Evolutionary conservation across 2,329 filamentous ascomycete genomes (phyloP).

Genomic region (Malbranchea zuffiana): DNA sequence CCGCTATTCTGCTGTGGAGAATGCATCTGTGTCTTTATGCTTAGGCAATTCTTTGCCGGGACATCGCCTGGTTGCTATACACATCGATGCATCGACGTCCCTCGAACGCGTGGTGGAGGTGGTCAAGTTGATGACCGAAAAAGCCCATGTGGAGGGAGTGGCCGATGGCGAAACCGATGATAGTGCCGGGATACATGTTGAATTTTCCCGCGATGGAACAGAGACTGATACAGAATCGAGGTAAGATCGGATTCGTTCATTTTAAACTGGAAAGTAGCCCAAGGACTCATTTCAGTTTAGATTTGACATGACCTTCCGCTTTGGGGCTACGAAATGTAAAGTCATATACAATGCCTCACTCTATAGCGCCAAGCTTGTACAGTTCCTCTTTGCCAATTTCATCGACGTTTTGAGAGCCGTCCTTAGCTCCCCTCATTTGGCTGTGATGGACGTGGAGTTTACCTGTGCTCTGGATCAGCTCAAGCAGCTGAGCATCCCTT

Average conservation of each 20-base stretch:
- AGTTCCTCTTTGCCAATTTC: constrained; percentile 1
- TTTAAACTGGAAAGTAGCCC: background rate
- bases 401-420: constrained; percentile 1
- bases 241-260: background rate
- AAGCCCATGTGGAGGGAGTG: background rate
- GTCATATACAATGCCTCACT: background rate
- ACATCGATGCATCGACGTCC: background rate
- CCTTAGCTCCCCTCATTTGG: background rate
- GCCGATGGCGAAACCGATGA: background rate
- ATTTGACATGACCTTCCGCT: constrained; percentile 1
- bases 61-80: background rate
- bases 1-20: no score
- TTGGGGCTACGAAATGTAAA: background rate
- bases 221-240: background rate
- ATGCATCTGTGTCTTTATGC: no score
- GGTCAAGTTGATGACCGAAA: background rate
- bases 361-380: background rate
- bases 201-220: background rate
- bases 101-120: background rate
- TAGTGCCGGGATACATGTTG: background rate
- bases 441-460: background rate
- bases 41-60: no score
- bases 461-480: constrained; percentile 1
- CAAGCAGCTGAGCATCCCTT: background rate
- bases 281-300: background rate